Conservation (phyloP, 106 monocot genomes). For the Xerophyta viscosa region DNA sequence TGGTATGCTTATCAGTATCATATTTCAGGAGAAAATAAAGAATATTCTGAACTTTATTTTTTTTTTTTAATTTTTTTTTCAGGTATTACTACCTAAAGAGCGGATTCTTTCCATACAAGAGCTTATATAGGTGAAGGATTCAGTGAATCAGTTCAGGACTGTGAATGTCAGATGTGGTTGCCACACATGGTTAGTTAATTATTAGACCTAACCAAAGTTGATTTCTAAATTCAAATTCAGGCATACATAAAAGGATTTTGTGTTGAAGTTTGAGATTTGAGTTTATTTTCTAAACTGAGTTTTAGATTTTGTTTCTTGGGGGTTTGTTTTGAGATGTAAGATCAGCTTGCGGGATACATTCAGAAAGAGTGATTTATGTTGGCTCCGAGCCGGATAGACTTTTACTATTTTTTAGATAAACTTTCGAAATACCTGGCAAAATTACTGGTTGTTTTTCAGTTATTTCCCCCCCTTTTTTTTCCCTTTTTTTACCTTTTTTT, state of each 20-base stretch:
- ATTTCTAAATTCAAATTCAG: constrained; percentile 17
- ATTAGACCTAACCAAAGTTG: constrained; percentile 19
- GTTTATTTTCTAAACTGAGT: constrained; percentile 17
- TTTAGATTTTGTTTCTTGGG: constrained; percentile 23
- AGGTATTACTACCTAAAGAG: constrained; percentile 28
- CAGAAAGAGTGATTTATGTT: constrained; percentile 25
- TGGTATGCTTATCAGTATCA: too few species aligned
- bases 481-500: not conserved
- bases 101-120: constrained; percentile 3
- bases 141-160: constrained; percentile 10
- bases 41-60: too few species aligned
- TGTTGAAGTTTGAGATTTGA: constrained; percentile 27
- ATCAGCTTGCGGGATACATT: constrained; percentile 40
- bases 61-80: too few species aligned
- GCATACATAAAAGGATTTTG: constrained; percentile 22
- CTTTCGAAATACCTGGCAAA: constrained; percentile 21
- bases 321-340: constrained; percentile 22
- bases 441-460: constrained; percentile 10
- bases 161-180: constrained; percentile 10
- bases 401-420: constrained; percentile 11
- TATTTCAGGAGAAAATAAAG: too few species aligned
- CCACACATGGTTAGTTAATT: constrained; percentile 17
- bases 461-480: constrained; percentile 14
- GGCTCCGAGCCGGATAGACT: constrained; percentile 11
- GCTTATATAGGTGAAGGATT: constrained; percentile 5